Base-by-base conservation (phyloP, 345 rosid genomes). In the Eutrema heterophyllum region DNA sequence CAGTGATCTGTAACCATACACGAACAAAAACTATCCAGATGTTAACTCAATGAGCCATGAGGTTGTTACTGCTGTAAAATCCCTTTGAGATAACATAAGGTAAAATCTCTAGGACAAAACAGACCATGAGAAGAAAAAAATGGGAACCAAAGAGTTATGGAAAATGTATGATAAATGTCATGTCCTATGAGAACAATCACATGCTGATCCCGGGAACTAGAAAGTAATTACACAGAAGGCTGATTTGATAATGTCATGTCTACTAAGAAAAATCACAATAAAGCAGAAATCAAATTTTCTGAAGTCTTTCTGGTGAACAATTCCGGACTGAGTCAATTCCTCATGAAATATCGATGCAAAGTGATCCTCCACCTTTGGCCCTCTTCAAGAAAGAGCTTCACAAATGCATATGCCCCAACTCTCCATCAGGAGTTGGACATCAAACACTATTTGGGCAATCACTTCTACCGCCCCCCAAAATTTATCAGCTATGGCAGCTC, bases 1-100 rank as follows among this genome's bases (percentile, higher is more conserved):
- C 91, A 69, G 82, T 79, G 72, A 87, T 86, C 99, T 95, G 84
- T 56, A 79, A 10, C 58, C 63, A 64, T 49, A 54, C 61, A 65
- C 26, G 29, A 55, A 53, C 43, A 4, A 2, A 8, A 2, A 12
- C 13, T 29, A 1, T 60, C 15, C 48, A 41, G 67, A 57, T 64
- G 54, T 71, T 58, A 77, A 64, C 26, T 64, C 71, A 63, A 50
- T 24, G 49, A 5, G 35, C 52, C 38, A 65, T 50, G 61, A 71
- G 62, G 38, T 64, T 58, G 41, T 65, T 64, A 64, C 24, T 35
- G 11, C 59, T 45, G 36, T 62, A 14, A 62, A 43, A 51, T 15
- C 59, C 39, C 64, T 44, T 21, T 39, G 43, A 66, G 18, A 64
- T 18, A 41, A 53, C 16, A 21, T 36, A 63, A 26, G 9, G 6